Percentiles rank a stretch among this genome's conserved stretches.
These are phyloP conservation scores for Blastocystis sp. DNA, from an alignment of 352 stramenopile species.

Conservation along the genomic window DNA sequence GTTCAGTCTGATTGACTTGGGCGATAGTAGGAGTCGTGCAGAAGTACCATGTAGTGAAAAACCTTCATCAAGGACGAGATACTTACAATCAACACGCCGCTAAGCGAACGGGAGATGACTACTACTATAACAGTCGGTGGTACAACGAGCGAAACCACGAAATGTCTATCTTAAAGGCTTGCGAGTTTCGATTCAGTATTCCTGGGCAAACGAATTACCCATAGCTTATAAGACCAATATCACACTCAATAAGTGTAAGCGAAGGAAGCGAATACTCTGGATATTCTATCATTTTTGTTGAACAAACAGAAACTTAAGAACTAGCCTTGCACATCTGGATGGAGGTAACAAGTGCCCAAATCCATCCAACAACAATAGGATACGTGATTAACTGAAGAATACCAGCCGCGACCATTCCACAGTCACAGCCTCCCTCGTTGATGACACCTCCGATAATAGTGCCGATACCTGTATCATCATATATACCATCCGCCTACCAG, in stretches of 20 bases:
- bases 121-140: slow-evolving; percentile 47
- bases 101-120: not conserved
- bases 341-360: not conserved
- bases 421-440: slow-evolving; percentile 37
- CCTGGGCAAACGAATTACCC: too few species aligned
- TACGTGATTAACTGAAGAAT: not conserved
- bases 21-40: not conserved
- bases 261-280: too few species aligned
- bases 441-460: slow-evolving; percentile 21
- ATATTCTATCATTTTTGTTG: not conserved
- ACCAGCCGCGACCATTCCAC: not conserved
- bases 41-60: not conserved
- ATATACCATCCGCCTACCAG: not conserved
- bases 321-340: not conserved
- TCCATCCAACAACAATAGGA: not conserved
- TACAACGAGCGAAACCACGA: not conserved
- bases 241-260: too few species aligned
- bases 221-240: too few species aligned
- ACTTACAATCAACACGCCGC: slow-evolving; percentile 12
- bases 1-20: not conserved
- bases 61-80: not conserved
- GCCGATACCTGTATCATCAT: not conserved
- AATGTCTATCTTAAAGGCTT: not conserved
- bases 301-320: not conserved
- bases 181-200: not conserved